These are phyloP conservation scores for Penicillium fimorum DNA, from an alignment of 495 filamentous ascomycete species.

Conservation along the genomic window DNA sequence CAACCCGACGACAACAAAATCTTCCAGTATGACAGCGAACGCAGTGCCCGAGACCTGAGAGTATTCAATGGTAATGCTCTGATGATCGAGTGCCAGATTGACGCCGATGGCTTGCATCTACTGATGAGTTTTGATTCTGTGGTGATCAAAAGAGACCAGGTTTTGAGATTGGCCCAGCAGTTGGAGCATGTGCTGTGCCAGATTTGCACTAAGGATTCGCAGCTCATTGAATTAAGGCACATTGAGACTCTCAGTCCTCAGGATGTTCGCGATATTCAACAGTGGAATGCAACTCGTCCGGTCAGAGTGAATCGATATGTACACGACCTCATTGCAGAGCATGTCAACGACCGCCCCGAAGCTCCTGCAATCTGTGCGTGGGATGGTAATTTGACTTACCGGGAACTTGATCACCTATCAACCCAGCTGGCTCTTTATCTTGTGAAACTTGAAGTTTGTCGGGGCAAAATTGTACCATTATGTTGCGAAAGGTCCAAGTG, in stretches of 20 bases:
- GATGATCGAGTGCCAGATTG: neutral
- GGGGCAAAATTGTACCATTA: neutral
- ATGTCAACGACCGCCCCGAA: neutral
- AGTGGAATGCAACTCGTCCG: neutral
- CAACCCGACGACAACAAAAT: neutral
- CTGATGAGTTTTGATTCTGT: neutral
- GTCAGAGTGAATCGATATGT: neutral
- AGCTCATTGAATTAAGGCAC: neutral
- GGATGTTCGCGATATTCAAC: neutral
- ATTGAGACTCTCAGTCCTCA: neutral
- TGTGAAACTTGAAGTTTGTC: neutral
- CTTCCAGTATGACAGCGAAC: neutral
- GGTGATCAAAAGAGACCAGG: neutral
- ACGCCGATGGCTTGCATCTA: neutral
- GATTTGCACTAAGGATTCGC: neutral
- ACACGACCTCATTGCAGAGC: slow-evolving; percentile 1
- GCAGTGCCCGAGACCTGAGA: neutral
- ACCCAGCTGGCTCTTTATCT: neutral
- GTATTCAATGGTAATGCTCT: neutral
- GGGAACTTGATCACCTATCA: neutral
- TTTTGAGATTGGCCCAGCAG: neutral
- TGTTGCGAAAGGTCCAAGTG: neutral
- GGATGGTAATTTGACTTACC: slow-evolving; percentile 3
- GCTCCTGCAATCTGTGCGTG: slow-evolving; percentile 1
- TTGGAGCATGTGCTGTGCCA: neutral